Base-by-base conservation (phyloP, 352 stramenopile genomes). In the Pythium sukuiense region DNA sequence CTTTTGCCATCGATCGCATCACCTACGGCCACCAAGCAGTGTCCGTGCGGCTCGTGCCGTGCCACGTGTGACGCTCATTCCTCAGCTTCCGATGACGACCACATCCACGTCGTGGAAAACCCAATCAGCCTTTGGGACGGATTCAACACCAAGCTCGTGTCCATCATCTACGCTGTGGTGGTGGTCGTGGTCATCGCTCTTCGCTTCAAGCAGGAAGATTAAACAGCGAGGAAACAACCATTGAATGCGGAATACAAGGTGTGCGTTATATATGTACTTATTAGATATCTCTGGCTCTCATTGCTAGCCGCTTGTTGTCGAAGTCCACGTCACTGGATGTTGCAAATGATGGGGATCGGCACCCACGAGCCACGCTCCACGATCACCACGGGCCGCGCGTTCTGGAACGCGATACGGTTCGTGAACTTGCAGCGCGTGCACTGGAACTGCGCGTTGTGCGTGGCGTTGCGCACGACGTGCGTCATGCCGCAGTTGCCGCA, bases 41-140 rank as follows among this genome's bases (percentile, higher is more conserved):
- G 86, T 65, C 86, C 86, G 1, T 95, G 86, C 54, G 83, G 82
- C 27, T 74, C 86, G 1, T 95, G 86, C 41, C 81, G 80, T 27
- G 71, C 71, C 6, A 90, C 86, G 32, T 95, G 86, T 63, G 81
- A 90, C 49, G 71, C 79, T 4, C 76, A 83, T 53, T 35, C 20
- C 27, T 59, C 48, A 14, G 54, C 53, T 54, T 66, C 12, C 63
- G 72, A 67, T 12, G 58, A 58, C n/a, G 73, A 77, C 55, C 61
- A 74, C 35, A 83, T 89, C 64, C 71, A 81, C 46, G 65, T 90
- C 16, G 71, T 85, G 4, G 70, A 80, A n/a, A 70, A 92, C 50
- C 86, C 86, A 4, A 93, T 93, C 64, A 87, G 81, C 24, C 55
- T 92, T 16, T 69, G 84, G 24, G 69, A 87, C 26, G 86, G 86